Evolutionary conservation across 768 basidiomycete species (phyloP).

Genomic region (Boletus speciosus): DNA sequence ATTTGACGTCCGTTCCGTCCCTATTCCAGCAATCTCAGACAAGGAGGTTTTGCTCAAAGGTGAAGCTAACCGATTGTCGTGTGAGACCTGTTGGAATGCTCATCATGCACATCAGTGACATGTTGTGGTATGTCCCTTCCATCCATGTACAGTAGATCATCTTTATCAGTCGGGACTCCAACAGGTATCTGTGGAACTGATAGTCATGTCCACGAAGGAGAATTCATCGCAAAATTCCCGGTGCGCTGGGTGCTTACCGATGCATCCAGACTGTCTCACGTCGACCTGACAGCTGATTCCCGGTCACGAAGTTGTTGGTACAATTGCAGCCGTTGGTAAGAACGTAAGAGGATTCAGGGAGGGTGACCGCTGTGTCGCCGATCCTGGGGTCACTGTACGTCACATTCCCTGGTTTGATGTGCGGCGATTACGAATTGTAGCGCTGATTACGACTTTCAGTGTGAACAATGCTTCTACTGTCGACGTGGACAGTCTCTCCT

Average conservation of each 20-base stretch:
- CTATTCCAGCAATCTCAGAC: conserved; percentile 50
- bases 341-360: conserved; percentile 66
- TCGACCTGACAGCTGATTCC: conserved; percentile 50
- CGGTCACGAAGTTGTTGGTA: conserved; percentile 68
- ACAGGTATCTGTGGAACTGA: conserved; percentile 56
- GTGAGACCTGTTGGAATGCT: neutral
- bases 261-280: neutral
- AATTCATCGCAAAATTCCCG: conserved; percentile 60
- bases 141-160: neutral
- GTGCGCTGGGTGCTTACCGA: conserved; percentile 4
- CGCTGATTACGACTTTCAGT: conserved; percentile 38
- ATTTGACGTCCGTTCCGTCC: conserved; percentile 50
- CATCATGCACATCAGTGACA: conserved; percentile 27
- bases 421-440: neutral
- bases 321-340: conserved; percentile 67
- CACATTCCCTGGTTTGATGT: conserved; percentile 1
- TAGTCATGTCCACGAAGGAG: conserved; percentile 54
- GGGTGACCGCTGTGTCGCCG: conserved; percentile 81
- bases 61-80: conserved; percentile 15
- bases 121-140: conserved; percentile 34
- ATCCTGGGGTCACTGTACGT: conserved; percentile 65
- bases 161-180: neutral
- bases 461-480: conserved; percentile 82
- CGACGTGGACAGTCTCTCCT: conserved; percentile 71
- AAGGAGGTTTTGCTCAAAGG: conserved; percentile 61